Base-by-base conservation (phyloP, 2,329 filamentous ascomycete genomes). In the Talaromyces sp. region DNA sequence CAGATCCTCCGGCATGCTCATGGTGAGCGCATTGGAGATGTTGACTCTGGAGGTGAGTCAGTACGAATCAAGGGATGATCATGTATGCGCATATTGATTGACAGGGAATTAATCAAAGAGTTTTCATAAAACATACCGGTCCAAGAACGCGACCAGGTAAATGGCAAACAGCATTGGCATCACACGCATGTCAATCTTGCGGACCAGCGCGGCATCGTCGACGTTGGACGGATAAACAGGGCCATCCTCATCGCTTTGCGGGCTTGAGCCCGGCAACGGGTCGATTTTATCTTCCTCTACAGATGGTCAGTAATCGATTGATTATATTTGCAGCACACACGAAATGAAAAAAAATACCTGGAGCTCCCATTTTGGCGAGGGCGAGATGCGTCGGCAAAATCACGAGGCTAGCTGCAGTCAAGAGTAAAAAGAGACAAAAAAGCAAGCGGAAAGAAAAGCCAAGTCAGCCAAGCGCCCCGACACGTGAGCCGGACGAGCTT, bases 21-120 rank as follows among this genome's bases (percentile, higher is more conserved):
- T 80, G 24, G 81, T 76, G 61, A 82, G 80, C 5, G 81, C 81
- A 62, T 83, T 83, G 35, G 77, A 72, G 55, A 83, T 83, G 63
- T 83, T 83, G 61, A 83, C 79, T 53, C 60, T 62, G 50, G 27
- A 32, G 2, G n/a, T 24, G 19, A 38, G 46, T 61, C 51, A 59
- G 59, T 27, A 35, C 48, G 43, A 54, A 55, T 53, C 35, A 54
- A 62, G 38, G 32, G 26, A 57, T 60, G 50, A 24, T 29, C 1
- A 31, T 29, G n/a, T 31, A 35, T 14, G 32, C 32, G 12, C 12
- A 35, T 1, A 14, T 54, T 7, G 21, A 26, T 32, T 31, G 26
- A 35, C 17, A 31, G 6, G 14, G 35, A 38, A 6, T 38, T 17
- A 6, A 50, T n/a, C n/a, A n/a, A n/a, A n/a, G n/a, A n/a, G n/a